These are phyloP conservation scores for Hermanozyma aechmeae DNA, from an alignment of 805 yeast genomes.

Conservation along the genomic window DNA sequence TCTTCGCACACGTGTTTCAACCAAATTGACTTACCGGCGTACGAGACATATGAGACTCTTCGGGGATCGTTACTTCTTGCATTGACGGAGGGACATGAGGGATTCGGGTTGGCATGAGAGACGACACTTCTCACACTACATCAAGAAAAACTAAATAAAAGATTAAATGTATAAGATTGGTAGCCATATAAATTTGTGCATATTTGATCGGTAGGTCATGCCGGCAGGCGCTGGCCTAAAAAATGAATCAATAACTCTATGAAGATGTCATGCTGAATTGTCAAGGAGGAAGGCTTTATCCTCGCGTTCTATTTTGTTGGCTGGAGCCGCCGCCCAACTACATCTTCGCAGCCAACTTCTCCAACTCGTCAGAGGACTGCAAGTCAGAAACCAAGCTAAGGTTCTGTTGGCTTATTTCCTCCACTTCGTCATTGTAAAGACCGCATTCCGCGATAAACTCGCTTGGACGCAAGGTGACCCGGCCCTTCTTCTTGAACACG, in stretches of 20 bases:
- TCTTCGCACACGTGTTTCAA: constrained; percentile 96
- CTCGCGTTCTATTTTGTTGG: too few relatives aligned
- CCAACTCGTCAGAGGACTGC: constrained; percentile 25
- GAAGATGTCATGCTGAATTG: too few relatives aligned
- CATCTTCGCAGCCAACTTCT: constrained; percentile 26
- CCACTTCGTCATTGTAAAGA: constrained; percentile 43
- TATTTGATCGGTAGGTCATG: too few relatives aligned
- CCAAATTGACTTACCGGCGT: constrained; percentile 88
- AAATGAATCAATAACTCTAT: too few relatives aligned
- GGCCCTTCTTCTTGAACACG: constrained; percentile 64
- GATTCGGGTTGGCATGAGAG: constrained; percentile 72
- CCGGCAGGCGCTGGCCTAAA: too few relatives aligned
- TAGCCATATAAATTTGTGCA: too few relatives aligned
- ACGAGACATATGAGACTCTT: constrained; percentile 78
- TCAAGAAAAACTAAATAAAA: too few relatives aligned
- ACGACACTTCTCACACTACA: too few relatives aligned
- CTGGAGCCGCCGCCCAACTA: too few relatives aligned
- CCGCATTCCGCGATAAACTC: constrained; percentile 52
- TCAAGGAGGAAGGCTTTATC: too few relatives aligned
- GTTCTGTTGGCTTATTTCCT: constrained; percentile 29
- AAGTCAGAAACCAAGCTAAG: constrained; percentile 28
- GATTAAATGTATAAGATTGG: too few relatives aligned
- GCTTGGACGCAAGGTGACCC: constrained; percentile 64
- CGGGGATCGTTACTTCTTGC: constrained; percentile 77
- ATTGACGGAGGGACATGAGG: constrained; percentile 90